These are phyloP conservation scores for Gossypioides kirkii DNA, from an alignment of 345 rosid genomes.

Conservation along the genomic window DNA sequence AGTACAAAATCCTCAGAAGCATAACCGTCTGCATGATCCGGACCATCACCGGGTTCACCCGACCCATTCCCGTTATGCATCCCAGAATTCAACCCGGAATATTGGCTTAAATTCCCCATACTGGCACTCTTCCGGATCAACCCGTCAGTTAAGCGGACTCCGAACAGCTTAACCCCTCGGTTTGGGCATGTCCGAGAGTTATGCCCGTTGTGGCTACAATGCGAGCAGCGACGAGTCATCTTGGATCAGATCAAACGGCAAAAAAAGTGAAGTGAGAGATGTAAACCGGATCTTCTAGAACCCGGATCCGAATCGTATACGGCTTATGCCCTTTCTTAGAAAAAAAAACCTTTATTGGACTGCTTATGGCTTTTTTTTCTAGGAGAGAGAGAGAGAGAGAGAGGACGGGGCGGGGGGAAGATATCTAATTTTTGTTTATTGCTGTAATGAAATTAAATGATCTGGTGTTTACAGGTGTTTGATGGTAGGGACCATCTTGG, in stretches of 20 bases:
- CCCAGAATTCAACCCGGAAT: constrained; percentile 48
- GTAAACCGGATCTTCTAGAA: constrained; percentile 2
- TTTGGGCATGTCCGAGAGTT: constrained; percentile 96
- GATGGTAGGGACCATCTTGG: not conserved
- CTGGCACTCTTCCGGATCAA: constrained; percentile 92
- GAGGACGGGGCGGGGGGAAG: rapidly evolving
- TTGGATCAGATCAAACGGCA: constrained; percentile 7
- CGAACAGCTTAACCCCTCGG: constrained; percentile 89
- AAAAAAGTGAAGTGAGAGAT: not conserved
- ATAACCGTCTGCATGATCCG: constrained; percentile 82
- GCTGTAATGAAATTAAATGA: not conserved
- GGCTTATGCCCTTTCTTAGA: not conserved
- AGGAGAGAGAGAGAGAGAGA: too few relatives aligned
- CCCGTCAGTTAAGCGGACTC: constrained; percentile 95
- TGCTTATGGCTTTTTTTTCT: too few relatives aligned
- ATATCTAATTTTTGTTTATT: too few relatives aligned
- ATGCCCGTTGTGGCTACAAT: constrained; percentile 99
- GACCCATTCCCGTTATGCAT: constrained; percentile 36
- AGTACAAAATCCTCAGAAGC: constrained; percentile 95
- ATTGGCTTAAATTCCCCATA: constrained; percentile 84
- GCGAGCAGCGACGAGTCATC: constrained; percentile 98
- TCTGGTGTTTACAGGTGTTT: constrained; percentile 17
- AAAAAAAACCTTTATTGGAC: too few relatives aligned
- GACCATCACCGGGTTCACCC: constrained; percentile 52
- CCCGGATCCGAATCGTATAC: constrained; percentile 16